Conservation (phyloP, 2,329 filamentous ascomycete species). For the Fusarium coffeatum region DNA sequence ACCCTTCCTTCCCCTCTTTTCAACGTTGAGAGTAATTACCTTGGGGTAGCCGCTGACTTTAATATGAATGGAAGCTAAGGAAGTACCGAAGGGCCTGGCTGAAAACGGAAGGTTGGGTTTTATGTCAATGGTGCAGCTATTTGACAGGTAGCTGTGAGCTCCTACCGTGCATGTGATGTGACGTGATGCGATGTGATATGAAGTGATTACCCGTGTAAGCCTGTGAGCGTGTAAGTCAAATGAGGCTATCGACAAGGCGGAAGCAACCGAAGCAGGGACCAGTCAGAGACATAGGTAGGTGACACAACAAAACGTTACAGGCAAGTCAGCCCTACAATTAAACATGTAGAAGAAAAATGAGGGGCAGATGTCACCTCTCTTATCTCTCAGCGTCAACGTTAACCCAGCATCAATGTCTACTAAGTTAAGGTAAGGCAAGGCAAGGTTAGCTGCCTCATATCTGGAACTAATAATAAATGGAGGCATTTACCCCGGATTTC, state of each 20-base stretch:
- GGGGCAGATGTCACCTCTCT: slow-evolving; percentile 13
- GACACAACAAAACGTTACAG: slow-evolving; percentile 7
- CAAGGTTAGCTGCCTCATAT: slow-evolving; percentile 21
- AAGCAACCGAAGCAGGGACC: slow-evolving; percentile 11
- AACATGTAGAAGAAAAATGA: neutral
- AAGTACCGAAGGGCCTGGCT: neutral
- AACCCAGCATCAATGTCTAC: slow-evolving; percentile 19
- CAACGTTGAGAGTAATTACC: neutral
- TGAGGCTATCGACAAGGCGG: slow-evolving; percentile 12
- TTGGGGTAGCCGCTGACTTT: neutral
- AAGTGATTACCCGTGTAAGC: neutral
- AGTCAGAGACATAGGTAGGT: neutral
- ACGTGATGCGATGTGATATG: slow-evolving; percentile 24
- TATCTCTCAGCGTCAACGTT: slow-evolving; percentile 11
- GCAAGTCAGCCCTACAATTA: neutral
- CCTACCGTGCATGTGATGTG: slow-evolving; percentile 2
- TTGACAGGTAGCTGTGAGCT: neutral
- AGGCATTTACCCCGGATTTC: slow-evolving; percentile 38
- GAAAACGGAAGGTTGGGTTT: neutral
- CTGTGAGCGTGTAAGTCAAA: neutral
- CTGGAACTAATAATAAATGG: slow-evolving; percentile 34
- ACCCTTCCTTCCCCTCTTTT: slow-evolving; percentile 14
- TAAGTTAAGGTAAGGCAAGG: neutral
- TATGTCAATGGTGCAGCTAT: slow-evolving; percentile 9
- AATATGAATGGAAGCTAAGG: neutral